Conservation (phyloP, 2,329 filamentous ascomycete genomes). For the Aspergillus clavatus region DNA sequence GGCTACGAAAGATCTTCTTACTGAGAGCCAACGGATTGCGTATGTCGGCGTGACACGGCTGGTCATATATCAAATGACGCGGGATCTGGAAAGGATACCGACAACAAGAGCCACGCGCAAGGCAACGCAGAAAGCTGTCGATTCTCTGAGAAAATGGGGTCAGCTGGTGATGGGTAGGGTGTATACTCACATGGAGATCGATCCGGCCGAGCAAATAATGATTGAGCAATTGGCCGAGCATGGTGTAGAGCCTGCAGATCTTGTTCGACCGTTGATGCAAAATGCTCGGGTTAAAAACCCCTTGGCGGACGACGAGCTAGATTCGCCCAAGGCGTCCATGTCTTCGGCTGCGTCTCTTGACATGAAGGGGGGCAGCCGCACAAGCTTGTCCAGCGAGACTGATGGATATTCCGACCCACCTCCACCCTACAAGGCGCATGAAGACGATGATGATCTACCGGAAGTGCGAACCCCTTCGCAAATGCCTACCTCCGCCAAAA, state of each 20-base stretch:
- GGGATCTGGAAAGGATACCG: constrained; percentile 59
- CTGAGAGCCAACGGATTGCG: constrained; percentile 90
- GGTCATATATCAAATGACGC: constrained; percentile 71
- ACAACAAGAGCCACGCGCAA: constrained; percentile 65
- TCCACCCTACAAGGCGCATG: constrained; percentile 55
- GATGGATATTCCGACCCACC: constrained; percentile 46
- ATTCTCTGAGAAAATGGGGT: constrained; percentile 89
- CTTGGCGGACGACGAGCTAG: constrained; percentile 54
- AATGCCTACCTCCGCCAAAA: constrained; percentile 71
- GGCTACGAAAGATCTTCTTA: constrained; percentile 90
- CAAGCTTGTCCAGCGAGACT: constrained; percentile 32
- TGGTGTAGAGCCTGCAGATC: constrained; percentile 76
- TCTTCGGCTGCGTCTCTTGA: constrained; percentile 32
- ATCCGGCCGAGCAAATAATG: constrained; percentile 85
- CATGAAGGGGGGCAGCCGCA: constrained; percentile 20
- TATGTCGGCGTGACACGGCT: constrained; percentile 88
- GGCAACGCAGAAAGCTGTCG: constrained; percentile 61
- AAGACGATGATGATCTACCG: constrained; percentile 66
- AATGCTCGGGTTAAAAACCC: constrained; percentile 93
- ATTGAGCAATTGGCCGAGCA: constrained; percentile 95
- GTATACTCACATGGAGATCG: constrained; percentile 96
- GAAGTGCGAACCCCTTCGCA: constrained; percentile 79
- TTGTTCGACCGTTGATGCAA: constrained; percentile 81
- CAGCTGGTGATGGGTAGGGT: constrained; percentile 97
- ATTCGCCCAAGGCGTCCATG: constrained; percentile 34